Percentiles rank a stretch among this genome's conserved stretches.
Evolutionary conservation across 345 rosid species (phyloP).

Genomic region (Clarkia xantiana): DNA sequence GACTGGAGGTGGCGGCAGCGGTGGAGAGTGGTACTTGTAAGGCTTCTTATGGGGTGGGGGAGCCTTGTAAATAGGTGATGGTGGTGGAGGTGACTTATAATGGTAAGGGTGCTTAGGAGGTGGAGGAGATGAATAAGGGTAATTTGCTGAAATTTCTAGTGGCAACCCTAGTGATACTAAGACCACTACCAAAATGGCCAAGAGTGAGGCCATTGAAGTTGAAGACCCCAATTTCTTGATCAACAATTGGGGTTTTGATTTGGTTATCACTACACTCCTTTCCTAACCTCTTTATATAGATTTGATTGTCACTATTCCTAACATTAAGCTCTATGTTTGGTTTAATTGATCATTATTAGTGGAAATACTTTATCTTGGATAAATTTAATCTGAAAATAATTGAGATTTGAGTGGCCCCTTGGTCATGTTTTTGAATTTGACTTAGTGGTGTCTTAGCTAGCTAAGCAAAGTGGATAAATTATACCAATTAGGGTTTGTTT

Average conservation of each 20-base stretch:
- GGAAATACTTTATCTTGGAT: too few species aligned
- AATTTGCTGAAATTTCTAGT: conserved; percentile 21
- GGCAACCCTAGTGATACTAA: conserved; percentile 33
- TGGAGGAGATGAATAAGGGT: conserved; percentile 27
- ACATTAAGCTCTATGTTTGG: too few species aligned
- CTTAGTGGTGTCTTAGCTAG: too few species aligned
- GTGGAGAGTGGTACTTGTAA: conserved; percentile 2
- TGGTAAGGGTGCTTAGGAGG: conserved; percentile 7
- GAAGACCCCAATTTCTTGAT: conserved; percentile 26
- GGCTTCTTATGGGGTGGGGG: conserved; percentile 17
- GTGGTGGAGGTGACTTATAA: background rate
- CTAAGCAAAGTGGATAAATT: too few species aligned
- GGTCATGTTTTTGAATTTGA: too few species aligned
- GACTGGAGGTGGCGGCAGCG: background rate
- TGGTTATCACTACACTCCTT: conserved; percentile 11
- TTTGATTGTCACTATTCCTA: too few species aligned
- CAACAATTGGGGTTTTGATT: conserved; percentile 10
- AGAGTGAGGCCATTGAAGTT: conserved; percentile 37
- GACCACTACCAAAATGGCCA: conserved; percentile 30
- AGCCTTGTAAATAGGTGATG: too few species aligned
- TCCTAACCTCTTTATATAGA: conserved; percentile 40
- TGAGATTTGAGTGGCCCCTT: too few species aligned
- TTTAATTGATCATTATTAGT: too few species aligned
- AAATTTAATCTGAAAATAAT: too few species aligned
- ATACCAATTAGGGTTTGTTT: too few species aligned